These are phyloP conservation scores for Mortierella sp. DNA, from an alignment of 371 early-diverging fungal species.

Conservation along the genomic window DNA sequence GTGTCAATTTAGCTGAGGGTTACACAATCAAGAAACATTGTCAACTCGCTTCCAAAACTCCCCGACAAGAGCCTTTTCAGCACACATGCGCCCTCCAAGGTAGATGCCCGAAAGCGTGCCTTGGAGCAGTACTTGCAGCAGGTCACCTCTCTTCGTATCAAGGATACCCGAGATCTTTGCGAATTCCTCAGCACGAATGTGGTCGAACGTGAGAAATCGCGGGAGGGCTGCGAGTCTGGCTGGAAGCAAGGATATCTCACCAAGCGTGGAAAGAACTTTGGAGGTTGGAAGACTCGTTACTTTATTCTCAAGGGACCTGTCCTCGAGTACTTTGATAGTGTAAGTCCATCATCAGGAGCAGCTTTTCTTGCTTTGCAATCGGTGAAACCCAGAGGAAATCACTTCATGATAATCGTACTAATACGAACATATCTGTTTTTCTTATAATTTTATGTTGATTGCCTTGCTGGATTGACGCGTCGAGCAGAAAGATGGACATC, in stretches of 20 bases:
- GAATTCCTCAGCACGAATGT: conserved; percentile 86
- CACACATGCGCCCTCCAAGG: conserved; percentile 80
- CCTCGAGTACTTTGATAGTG: conserved; percentile 84
- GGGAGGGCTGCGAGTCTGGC: conserved; percentile 42
- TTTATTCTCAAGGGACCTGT: conserved; percentile 74
- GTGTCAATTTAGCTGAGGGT: conserved; percentile 65
- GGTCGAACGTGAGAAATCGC: conserved; percentile 60
- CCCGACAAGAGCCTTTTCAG: conserved; percentile 87
- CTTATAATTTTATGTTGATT: neutral
- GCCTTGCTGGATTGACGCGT: neutral
- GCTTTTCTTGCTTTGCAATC: neutral
- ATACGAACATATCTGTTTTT: neutral
- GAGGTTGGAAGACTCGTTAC: conserved; percentile 89
- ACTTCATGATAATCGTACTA: too few species aligned
- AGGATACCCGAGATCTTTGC: conserved; percentile 77
- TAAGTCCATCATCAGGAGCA: conserved; percentile 41
- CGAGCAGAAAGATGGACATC: conserved; percentile 70
- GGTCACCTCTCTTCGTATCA: conserved; percentile 70
- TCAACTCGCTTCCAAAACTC: conserved; percentile 72
- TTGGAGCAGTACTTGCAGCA: conserved; percentile 86
- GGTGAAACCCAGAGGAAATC: neutral
- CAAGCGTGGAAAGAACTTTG: conserved; percentile 90
- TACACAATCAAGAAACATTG: conserved; percentile 63
- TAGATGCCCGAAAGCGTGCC: conserved; percentile 80
- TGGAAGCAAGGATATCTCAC: conserved; percentile 87